phyloP scores from a whole-genome alignment of 31 red algal species.

The Asparagopsis taxiformis region DNA sequence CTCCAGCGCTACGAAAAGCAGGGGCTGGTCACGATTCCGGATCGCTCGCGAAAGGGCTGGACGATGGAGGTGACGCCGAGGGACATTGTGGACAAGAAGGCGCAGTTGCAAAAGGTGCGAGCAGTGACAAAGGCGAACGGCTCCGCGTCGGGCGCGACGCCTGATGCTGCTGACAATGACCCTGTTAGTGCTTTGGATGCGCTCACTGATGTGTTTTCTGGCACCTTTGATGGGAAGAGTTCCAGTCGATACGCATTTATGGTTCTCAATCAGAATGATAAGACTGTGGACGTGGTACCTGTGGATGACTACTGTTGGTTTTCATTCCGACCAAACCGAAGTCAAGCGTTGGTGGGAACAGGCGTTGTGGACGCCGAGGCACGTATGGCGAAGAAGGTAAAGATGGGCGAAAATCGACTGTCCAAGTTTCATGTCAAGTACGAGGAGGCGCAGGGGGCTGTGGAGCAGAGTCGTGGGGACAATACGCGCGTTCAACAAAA shows the following conservation, averaged over 20 bases:
- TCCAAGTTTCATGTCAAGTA: constrained; percentile 14
- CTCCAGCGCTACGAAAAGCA: constrained; percentile 37
- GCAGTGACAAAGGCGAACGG: neutral
- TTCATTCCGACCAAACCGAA: constrained; percentile 17
- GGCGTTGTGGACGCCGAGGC: neutral
- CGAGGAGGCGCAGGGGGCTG: constrained; percentile 8
- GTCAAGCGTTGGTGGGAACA: neutral
- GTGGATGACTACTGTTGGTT: constrained; percentile 18
- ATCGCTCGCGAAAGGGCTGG: constrained; percentile 34
- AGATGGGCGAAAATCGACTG: neutral
- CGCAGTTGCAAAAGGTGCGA: neutral
- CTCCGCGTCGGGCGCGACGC: neutral
- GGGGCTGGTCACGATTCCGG: constrained; percentile 37
- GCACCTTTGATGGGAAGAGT: constrained; percentile 28
- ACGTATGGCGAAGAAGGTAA: constrained; percentile 3
- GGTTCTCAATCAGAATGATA: constrained; percentile 7
- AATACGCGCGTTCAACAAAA: constrained; percentile 1
- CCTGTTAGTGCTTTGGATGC: neutral
- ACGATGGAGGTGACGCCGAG: constrained; percentile 33
- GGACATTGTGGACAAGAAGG: constrained; percentile 6
- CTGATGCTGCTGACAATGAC: neutral
- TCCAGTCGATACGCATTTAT: constrained; percentile 7
- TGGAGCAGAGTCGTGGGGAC: constrained; percentile 7
- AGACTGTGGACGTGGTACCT: constrained; percentile 11
- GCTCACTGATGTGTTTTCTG: constrained; percentile 8